Conservation (phyloP, 2,329 filamentous ascomycete genomes). For the Phialocephala subalpina region DNA sequence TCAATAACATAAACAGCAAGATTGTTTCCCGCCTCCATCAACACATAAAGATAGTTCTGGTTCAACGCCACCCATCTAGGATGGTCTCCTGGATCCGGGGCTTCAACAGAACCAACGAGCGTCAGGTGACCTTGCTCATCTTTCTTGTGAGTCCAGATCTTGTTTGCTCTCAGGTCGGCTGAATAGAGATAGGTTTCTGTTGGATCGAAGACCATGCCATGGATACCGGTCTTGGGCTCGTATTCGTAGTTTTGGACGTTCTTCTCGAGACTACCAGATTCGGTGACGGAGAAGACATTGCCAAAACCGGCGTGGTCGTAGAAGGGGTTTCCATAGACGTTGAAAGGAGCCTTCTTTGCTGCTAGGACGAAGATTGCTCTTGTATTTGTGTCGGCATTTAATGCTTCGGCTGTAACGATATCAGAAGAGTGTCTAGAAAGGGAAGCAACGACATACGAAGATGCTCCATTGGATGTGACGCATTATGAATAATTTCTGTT, state of each 20-base stretch:
- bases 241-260: slow-evolving; percentile 80
- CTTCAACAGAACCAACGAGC: slow-evolving; percentile 76
- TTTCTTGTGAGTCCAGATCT: slow-evolving; percentile 86
- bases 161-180: slow-evolving; percentile 79
- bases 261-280: slow-evolving; percentile 62
- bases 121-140: slow-evolving; percentile 66
- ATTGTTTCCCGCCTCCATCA: slow-evolving; percentile 91
- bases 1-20: slow-evolving; percentile 85
- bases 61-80: slow-evolving; percentile 90
- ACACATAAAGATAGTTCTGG: slow-evolving; percentile 80
- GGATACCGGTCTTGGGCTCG: slow-evolving; percentile 74
- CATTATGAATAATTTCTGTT: slow-evolving; percentile 77
- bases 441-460: slow-evolving; percentile 64
- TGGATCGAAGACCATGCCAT: slow-evolving; percentile 84
- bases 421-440: background rate
- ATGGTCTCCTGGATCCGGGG: slow-evolving; percentile 76
- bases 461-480: slow-evolving; percentile 78
- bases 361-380: slow-evolving; percentile 90
- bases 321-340: slow-evolving; percentile 90
- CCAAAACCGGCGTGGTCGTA: slow-evolving; percentile 86
- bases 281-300: slow-evolving; percentile 74
- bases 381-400: slow-evolving; percentile 77
- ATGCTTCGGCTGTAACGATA: slow-evolving; percentile 61
- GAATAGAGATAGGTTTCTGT: slow-evolving; percentile 80
- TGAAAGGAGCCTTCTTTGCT: slow-evolving; percentile 78